Conservation (phyloP, 2,329 filamentous ascomycete species). For the Pyrenophora graminea region DNA sequence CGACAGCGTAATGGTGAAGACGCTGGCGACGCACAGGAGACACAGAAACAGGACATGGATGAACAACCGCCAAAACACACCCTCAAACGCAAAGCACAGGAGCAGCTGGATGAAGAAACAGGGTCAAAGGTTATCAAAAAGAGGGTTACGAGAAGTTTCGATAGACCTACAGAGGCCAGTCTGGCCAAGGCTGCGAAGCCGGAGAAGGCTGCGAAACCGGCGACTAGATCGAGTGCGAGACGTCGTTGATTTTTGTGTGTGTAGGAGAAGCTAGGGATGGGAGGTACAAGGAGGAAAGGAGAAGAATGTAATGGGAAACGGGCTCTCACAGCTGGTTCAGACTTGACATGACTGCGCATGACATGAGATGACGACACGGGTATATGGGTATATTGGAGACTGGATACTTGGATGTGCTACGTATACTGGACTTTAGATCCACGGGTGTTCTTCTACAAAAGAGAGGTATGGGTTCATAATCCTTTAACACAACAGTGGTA, state of each 20-base stretch:
- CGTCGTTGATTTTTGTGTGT: not conserved
- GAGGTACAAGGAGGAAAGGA: not conserved
- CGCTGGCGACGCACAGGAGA: constrained; percentile 11
- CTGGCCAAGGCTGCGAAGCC: constrained; percentile 29
- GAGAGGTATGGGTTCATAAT: too few species aligned
- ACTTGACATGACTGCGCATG: too few species aligned
- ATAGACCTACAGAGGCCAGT: constrained; percentile 45
- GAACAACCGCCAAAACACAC: constrained; percentile 24
- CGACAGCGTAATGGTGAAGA: constrained; percentile 31
- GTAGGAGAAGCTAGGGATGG: not conserved
- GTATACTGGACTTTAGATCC: too few species aligned
- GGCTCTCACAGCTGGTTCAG: too few species aligned
- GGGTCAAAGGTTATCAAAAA: constrained; percentile 31
- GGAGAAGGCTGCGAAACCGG: constrained; percentile 15
- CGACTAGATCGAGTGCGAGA: constrained; percentile 7
- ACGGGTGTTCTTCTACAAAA: too few species aligned
- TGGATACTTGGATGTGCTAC: too few species aligned
- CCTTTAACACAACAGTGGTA: too few species aligned
- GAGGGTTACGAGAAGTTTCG: constrained; percentile 37
- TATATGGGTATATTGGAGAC: too few species aligned
- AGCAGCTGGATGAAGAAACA: constrained; percentile 17
- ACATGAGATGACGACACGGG: too few species aligned
- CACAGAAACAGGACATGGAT: not conserved
- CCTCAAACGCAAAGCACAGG: constrained; percentile 41
- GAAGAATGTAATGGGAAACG: too few species aligned